Evolutionary conservation across 2,329 filamentous ascomycete species (phyloP), one percentile per base, ranked within the genome.

Genomic region (Zymoseptoria brevis): DNA sequence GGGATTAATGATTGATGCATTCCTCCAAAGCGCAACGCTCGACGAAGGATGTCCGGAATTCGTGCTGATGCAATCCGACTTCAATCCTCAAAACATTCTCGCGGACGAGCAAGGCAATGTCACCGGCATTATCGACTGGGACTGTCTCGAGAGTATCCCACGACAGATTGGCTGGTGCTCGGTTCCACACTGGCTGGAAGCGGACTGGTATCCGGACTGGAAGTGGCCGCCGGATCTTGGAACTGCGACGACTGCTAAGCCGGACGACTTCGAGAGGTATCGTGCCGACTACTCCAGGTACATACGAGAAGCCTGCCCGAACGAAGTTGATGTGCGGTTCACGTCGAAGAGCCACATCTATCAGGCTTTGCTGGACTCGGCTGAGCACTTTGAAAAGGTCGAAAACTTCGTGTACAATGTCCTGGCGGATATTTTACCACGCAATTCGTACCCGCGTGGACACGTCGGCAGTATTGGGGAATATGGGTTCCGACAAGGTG

Each of bases 331-430:
- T 48, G 59, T 58, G 19, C 45, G 53, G 2, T 63, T 62, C 50
- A 62, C 63, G 7, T 56, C 61, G 11, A 62, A 63, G 48, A 63
- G 61, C n/a, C 63, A 65, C 51, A 58, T 63, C 41, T 65, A 63
- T 30, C 57, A 56, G 13, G 56, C 58, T 8, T 53, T 63, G 7
- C 51, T 62, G 21, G 22, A 56, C n/a, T 59, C 57, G 9, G 52
- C 59, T 19, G 63, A 62, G 57, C 53, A 51, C 19, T 62, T 63
- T 16, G 50, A 60, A 21, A 53, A 60, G 16, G 57, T 65, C 21
- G 56, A 59, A 35, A 29, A 50, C 16, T 62, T 65, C 50, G 61
- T 63, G 4, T 55, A 30, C 50, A 65, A 63, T 35, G 61, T 65
- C 22, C 45, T 65, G 19, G 51, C 48, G 3, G 61, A 65, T 9